phyloP scores from a whole-genome alignment of 208 protist species.

The Novymonas esmeraldas region DNA sequence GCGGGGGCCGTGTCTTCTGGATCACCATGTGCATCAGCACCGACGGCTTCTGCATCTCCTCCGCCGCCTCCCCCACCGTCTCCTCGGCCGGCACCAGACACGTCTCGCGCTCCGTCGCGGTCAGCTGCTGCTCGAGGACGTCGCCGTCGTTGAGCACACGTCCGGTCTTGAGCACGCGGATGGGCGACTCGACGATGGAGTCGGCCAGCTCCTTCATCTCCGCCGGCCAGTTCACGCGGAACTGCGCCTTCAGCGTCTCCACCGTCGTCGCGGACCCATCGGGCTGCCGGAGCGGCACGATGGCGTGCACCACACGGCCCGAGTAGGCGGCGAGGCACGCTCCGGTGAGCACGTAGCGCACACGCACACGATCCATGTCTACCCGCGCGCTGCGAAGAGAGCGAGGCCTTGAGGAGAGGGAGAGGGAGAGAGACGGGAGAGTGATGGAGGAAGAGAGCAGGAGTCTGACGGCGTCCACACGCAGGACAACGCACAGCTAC shows the following conservation, averaged over 20 bases:
- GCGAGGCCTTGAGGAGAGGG: not conserved
- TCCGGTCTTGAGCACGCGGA: constrained; percentile 73
- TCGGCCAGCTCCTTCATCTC: constrained; percentile 60
- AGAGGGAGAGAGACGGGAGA: not conserved
- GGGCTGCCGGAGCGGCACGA: constrained; percentile 44
- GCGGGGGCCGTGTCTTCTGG: constrained; percentile 18
- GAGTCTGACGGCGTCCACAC: not conserved
- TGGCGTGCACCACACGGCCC: constrained; percentile 59
- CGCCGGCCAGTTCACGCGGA: constrained; percentile 64
- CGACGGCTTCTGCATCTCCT: constrained; percentile 39
- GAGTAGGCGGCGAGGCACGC: constrained; percentile 64
- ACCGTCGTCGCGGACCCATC: constrained; percentile 55
- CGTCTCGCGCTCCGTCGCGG: constrained; percentile 34
- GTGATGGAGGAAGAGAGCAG: constrained; percentile 11
- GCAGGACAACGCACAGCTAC: not conserved
- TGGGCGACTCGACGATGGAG: constrained; percentile 29
- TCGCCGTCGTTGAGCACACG: constrained; percentile 53
- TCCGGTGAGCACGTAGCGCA: constrained; percentile 77
- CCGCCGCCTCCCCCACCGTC: constrained; percentile 7
- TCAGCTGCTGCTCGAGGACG: constrained; percentile 39
- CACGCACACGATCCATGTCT: constrained; percentile 39
- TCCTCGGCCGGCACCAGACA: constrained; percentile 18
- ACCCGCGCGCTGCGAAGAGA: not conserved
- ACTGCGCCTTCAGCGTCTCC: constrained; percentile 39
- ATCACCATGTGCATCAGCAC: constrained; percentile 71